Evolutionary conservation across 495 filamentous ascomycete genomes (phyloP).

Genomic region (Neohortaea acidophila): DNA sequence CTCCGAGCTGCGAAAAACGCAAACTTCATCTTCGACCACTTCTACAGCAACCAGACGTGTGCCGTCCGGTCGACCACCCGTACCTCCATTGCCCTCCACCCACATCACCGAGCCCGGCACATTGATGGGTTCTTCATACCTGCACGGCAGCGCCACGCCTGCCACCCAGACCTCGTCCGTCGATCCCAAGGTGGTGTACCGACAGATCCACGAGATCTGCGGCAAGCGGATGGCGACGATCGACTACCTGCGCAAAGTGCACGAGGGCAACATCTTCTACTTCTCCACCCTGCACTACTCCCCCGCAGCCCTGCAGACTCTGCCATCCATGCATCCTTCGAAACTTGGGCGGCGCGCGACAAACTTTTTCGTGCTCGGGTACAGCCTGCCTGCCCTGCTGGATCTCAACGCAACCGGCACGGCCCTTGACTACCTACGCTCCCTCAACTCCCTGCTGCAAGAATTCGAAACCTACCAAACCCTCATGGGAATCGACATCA

Average conservation of each 20-base stretch:
- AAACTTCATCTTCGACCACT: no score
- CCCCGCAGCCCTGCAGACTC: constrained; percentile 55
- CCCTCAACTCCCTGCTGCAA: constrained; percentile 66
- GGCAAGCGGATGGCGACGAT: constrained; percentile 93
- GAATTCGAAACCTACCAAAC: constrained; percentile 92
- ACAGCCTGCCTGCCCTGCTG: constrained; percentile 75
- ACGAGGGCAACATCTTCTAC: constrained; percentile 73
- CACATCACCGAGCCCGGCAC: no score
- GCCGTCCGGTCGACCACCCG: no score
- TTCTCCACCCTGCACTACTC: constrained; percentile 91
- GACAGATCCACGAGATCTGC: constrained; percentile 77
- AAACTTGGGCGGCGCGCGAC: constrained; percentile 76
- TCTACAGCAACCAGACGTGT: no score
- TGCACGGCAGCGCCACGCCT: constrained; percentile 7
- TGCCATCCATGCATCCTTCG: constrained; percentile 70
- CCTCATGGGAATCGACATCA: constrained; percentile 49
- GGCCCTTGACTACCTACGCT: constrained; percentile 68
- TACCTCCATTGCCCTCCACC: no score
- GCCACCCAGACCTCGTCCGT: constrained; percentile 32
- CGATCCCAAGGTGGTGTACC: constrained; percentile 53
- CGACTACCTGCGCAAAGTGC: constrained; percentile 86
- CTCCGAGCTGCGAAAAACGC: no score
- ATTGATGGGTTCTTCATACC: no score
- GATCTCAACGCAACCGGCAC: constrained; percentile 63
- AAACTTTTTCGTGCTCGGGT: constrained; percentile 82